Evolutionary conservation across 805 yeast species (phyloP).

Genomic region (Dipodascopsis tothii): DNA sequence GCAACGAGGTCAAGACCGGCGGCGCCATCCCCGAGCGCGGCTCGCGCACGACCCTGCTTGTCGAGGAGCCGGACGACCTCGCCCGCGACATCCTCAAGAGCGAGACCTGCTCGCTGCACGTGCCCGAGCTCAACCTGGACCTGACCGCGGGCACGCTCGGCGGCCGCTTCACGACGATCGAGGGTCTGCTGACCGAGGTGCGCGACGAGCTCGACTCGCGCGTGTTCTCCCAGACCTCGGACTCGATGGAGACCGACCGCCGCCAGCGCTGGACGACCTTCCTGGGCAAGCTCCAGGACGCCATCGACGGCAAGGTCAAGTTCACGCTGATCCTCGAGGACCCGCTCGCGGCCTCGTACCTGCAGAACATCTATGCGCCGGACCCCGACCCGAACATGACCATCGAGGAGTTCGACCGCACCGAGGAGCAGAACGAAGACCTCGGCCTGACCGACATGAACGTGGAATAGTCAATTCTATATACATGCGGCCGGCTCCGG

Average conservation of each 20-base stretch:
- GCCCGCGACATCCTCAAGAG: conserved; percentile 87
- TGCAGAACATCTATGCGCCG: conserved; percentile 98
- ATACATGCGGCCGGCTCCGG: no score
- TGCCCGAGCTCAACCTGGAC: conserved; percentile 87
- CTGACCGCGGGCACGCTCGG: conserved; percentile 94
- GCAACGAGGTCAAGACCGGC: conserved; percentile 97
- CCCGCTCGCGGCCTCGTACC: conserved; percentile 89
- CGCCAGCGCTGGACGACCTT: conserved; percentile 77
- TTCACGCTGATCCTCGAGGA: conserved; percentile 88
- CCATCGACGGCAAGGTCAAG: conserved; percentile 69
- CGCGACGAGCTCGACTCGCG: conserved; percentile 78
- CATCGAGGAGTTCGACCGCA: conserved; percentile 84
- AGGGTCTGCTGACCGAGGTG: conserved; percentile 85
- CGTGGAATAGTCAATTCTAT: no score
- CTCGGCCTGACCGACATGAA: conserved; percentile 58
- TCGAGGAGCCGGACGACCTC: conserved; percentile 86
- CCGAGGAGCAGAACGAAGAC: conserved; percentile 81
- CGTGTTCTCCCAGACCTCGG: conserved; percentile 79
- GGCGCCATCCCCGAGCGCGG: conserved; percentile 91
- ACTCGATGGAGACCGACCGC: conserved; percentile 77
- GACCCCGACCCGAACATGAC: conserved; percentile 95
- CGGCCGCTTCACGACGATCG: conserved; percentile 94
- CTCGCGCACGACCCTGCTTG: conserved; percentile 57
- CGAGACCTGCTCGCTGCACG: conserved; percentile 77
- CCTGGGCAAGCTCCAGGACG: conserved; percentile 65